Evolutionary conservation across 2,329 filamentous ascomycete species (phyloP), one percentile per base, ranked within the genome.

Genomic region (Talaromyces sp.): DNA sequence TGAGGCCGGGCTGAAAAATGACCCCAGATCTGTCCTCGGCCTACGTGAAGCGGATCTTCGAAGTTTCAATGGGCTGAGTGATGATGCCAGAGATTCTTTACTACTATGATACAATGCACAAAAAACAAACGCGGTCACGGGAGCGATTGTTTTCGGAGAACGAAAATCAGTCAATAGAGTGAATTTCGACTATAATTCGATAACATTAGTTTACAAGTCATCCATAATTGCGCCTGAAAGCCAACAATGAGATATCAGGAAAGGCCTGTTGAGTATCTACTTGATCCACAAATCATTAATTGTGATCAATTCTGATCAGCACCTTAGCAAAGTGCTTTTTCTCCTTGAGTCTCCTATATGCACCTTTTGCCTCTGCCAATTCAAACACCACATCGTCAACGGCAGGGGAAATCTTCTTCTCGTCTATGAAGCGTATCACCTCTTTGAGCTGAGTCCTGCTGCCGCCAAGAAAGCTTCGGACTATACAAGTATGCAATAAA

Each of bases 291-390:
- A 14, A 5, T 37, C 33, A 22, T 56, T 11, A 56, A 56, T 56
- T 19, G 9, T 56, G 52, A 56, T 56, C 52, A 56, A 56, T 56
- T 13, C 52, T 50, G n/a, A 66, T 77, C 60, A 74, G 76, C 3
- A 79, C 70, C 65, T 79, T 81, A 3, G 76, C 76, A 37, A 78
- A 72, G 58, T 79, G 78, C 39, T 68, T 62, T 11, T 71, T 71
- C 24, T 62, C 66, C 33, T 66, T 58, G 39, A 75, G 41, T 62
- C 73, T 72, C 7, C 69, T 63, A 43, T 70, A 62, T 6, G 71
- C 2, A 72, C 73, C 66, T 6, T 75, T 72, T 2, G 77, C 74
- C 22, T 70, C 66, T 37, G 52, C 67, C 19, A 78, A 76, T 0
- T 64, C 68, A 66, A 78, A 80, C 0, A 69, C 70, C 3, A 71